Evolutionary conservation across 1,139 yeast species (phyloP).

Genomic region (Sugiyamaella pinicola): DNA sequence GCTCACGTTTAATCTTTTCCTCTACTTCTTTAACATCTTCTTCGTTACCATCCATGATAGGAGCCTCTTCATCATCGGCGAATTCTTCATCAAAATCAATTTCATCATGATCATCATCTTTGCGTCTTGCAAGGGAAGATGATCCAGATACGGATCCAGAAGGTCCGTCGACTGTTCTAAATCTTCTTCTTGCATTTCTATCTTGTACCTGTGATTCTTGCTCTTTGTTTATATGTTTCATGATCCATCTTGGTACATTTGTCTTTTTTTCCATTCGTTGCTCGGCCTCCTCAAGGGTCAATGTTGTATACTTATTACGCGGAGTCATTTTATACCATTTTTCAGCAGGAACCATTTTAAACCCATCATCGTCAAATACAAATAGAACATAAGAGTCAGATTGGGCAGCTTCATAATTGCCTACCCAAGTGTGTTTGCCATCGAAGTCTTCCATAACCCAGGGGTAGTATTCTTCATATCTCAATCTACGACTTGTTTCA

Average conservation of each 20-base stretch:
- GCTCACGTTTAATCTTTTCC: conserved; percentile 83
- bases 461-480: conserved; percentile 95
- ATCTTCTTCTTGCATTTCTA: conserved; percentile 39
- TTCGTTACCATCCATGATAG: conserved; percentile 95
- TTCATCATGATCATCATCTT: conserved; percentile 86
- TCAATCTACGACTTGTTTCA: conserved; percentile 74
- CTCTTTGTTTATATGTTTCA: conserved; percentile 82
- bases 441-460: conserved; percentile 98
- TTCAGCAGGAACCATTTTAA: conserved; percentile 93
- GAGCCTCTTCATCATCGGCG: conserved; percentile 99
- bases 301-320: conserved; percentile 87
- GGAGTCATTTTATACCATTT: conserved; percentile 93
- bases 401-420: conserved; percentile 93
- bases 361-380: conserved; percentile 84
- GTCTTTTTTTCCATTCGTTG: conserved; percentile 82
- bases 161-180: conserved; percentile 63
- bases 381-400: conserved; percentile 83
- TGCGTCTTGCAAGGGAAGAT: conserved; percentile 35
- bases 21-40: conserved; percentile 92
- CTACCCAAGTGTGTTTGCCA: conserved; percentile 92
- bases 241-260: conserved; percentile 90
- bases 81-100: conserved; percentile 95
- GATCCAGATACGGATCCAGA: conserved; percentile 15
- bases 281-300: conserved; percentile 95
- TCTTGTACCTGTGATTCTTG: conserved; percentile 37